Percentiles rank a stretch among this genome's conserved stretches.
Conservation (phyloP, 1,284 basidiomycete genomes). For the Ceratobasidium theobromae region DNA sequence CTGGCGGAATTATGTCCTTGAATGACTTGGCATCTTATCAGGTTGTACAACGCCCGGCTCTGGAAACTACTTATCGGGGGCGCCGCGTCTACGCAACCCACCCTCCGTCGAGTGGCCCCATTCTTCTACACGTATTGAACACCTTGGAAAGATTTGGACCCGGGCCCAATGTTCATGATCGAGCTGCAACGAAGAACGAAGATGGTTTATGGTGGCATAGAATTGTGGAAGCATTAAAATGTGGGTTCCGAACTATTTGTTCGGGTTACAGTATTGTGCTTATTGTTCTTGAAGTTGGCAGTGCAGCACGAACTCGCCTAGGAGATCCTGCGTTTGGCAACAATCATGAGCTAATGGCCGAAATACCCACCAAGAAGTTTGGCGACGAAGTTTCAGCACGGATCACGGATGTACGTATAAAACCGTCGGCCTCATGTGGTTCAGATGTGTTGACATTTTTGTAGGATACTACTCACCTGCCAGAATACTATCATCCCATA, state of each 20-base stretch:
- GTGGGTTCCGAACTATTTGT: constrained; percentile 44
- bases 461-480: constrained; percentile 74
- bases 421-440: background rate
- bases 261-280: background rate
- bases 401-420: constrained; percentile 71
- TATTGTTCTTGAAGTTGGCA: constrained; percentile 41
- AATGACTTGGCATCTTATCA: constrained; percentile 71
- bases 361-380: constrained; percentile 73
- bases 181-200: constrained; percentile 18
- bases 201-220: constrained; percentile 52
- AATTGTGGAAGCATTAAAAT: constrained; percentile 76
- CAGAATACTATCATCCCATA: constrained; percentile 81
- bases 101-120: constrained; percentile 81
- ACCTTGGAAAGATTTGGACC: constrained; percentile 40
- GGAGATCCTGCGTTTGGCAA: constrained; percentile 72
- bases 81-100: constrained; percentile 81
- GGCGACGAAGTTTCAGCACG: constrained; percentile 62
- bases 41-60: constrained; percentile 69
- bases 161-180: constrained; percentile 11
- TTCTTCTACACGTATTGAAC: constrained; percentile 53
- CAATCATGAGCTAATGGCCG: constrained; percentile 56
- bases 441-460: background rate
- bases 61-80: constrained; percentile 73
- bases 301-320: constrained; percentile 68
- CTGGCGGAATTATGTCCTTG: constrained; percentile 78